Conservation (phyloP, 2,329 filamentous ascomycete genomes). For the Aureobasidium sp. region DNA sequence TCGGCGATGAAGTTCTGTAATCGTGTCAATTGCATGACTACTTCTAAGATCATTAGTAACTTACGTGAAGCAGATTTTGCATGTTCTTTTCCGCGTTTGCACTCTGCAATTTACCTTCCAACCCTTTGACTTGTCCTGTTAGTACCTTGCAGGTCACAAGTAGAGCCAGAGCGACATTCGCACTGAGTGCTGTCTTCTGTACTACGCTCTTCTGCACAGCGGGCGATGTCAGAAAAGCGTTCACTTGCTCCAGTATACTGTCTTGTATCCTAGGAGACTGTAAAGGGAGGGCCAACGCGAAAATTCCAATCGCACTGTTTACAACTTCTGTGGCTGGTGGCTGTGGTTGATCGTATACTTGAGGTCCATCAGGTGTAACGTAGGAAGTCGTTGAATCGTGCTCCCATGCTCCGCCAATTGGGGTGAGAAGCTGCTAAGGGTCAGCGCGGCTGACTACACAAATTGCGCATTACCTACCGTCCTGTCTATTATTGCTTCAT, state of each 20-base stretch:
- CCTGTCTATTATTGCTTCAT: conserved; percentile 60
- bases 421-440: conserved; percentile 39
- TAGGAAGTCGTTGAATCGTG: conserved; percentile 84
- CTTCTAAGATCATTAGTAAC: conserved; percentile 27
- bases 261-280: conserved; percentile 91
- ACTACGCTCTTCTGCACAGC: conserved; percentile 82
- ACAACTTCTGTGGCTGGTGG: conserved; percentile 89
- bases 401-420: conserved; percentile 76
- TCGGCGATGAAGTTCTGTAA: conserved; percentile 65
- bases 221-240: conserved; percentile 81
- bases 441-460: conserved; percentile 3
- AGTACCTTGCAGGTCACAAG: conserved; percentile 76
- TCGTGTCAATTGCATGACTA: background rate
- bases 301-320: conserved; percentile 87
- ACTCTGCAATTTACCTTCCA: conserved; percentile 67
- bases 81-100: conserved; percentile 68
- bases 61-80: conserved; percentile 67
- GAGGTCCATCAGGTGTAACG: conserved; percentile 44
- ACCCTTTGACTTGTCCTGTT: conserved; percentile 58
- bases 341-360: conserved; percentile 47
- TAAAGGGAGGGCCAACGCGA: conserved; percentile 82
- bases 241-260: conserved; percentile 88
- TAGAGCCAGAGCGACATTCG: conserved; percentile 81
- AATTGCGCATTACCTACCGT: conserved; percentile 27
- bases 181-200: conserved; percentile 79